Percentiles rank a stretch among this genome's conserved stretches.
These are phyloP conservation scores for Podospora bellae-mahoneyi DNA, from an alignment of 495 filamentous ascomycete species.

Conservation along the genomic window DNA sequence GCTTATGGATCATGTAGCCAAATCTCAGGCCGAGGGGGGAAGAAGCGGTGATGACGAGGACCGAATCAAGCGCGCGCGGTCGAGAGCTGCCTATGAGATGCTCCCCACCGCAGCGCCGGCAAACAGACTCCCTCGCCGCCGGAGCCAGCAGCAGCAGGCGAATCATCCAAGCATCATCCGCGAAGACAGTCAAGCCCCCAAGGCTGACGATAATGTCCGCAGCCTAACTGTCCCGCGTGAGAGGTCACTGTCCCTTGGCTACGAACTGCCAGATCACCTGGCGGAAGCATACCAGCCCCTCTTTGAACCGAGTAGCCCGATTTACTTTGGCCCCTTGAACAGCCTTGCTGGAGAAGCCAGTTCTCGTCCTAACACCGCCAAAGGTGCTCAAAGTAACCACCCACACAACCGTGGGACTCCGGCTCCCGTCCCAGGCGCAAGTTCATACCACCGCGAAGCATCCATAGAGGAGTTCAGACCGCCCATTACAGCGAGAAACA, in stretches of 20 bases:
- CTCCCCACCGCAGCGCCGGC: not conserved
- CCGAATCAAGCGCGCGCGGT: not conserved
- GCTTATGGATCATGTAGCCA: not conserved
- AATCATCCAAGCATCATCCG: not conserved
- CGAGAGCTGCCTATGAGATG: not conserved
- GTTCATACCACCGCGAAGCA: not conserved
- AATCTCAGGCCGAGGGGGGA: not conserved
- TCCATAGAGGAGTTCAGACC: not conserved
- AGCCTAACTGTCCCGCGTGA: not conserved
- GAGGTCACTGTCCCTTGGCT: not conserved
- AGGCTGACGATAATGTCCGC: not conserved
- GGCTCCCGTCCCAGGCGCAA: too few species aligned
- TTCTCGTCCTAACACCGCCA: not conserved
- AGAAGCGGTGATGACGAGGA: not conserved
- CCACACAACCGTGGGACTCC: not conserved
- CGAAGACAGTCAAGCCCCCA: not conserved
- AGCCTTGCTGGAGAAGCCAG: not conserved
- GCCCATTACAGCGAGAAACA: too few species aligned
- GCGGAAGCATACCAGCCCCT: not conserved
- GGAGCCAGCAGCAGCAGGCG: not conserved
- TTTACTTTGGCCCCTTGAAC: not conserved
- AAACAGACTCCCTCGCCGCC: not conserved
- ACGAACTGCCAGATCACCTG: not conserved
- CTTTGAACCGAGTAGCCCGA: not conserved
- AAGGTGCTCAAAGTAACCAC: not conserved